Base-by-base conservation (phyloP, 176 grass and related monocot species). In the Lolium rigidum region DNA sequence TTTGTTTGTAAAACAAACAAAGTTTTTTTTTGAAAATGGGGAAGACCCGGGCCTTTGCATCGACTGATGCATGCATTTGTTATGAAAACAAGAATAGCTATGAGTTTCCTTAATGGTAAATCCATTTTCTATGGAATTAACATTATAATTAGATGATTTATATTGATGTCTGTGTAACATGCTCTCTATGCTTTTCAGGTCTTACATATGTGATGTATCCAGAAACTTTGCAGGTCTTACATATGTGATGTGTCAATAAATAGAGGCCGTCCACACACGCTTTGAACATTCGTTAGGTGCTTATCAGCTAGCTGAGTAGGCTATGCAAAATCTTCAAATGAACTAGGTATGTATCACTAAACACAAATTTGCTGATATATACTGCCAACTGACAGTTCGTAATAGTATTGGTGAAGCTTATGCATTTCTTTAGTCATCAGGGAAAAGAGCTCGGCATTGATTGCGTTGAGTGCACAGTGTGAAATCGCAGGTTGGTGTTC, bases 221-320 rank as follows among this genome's bases (percentile, higher is more conserved):
- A 47, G 95, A n/a, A n/a, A n/a, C 10, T 57, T 88, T 72, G 87
- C 87, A 98, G 95, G 95, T 80, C 91, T 95, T 65, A 94, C 95
- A 83, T 95, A 89, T 91, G 67, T 95, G 41, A 91, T 98, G 7
- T 98, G 89, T 90, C 95, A 93, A 47, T n/a, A n/a, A n/a, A n/a
- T n/a, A n/a, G n/a, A 93, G 95, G 80, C 91, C 95, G 93, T 98
- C 10, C 95, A 98, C 84, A 92, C 87, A 52, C 80, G 95, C 21
- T 98, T 95, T 80, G 95, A 98, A 66, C 95, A 98, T 94, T 98
- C 95, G 7, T 78, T 98, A 69, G 95, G 95, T 38, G 95, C 95
- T 81, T 95, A 95, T 89, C 83, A 74, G 22, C 84, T 98, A 9
- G 95, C 91, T 78, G 88, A 88, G 20, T 80, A 98, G 49, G 83